Evolutionary conservation across 2,329 filamentous ascomycete species (phyloP), one percentile per base, ranked within the genome.

Genomic region (Aspergillus glaucus): DNA sequence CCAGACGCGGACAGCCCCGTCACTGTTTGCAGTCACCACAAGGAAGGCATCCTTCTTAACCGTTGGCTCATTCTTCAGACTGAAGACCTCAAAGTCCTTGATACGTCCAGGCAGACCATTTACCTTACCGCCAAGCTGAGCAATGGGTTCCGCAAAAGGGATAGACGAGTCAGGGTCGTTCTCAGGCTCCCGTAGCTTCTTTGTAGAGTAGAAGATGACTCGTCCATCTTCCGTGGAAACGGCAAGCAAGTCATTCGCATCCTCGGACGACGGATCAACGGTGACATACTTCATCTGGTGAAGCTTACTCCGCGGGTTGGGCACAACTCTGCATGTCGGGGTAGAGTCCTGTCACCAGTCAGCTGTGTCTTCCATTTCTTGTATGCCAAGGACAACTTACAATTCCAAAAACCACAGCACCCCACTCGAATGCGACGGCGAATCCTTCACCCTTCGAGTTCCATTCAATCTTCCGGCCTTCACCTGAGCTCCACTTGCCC

Each of bases 171-270:
- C 73, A 17, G 70, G 67, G 24, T 75, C 70, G 12, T 75, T 73
- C 9, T 68, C 65, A 19, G 67, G 60, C 34, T 70, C 66, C 40
- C 58, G 65, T 26, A 62, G 49, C 37, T 66, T 66, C 43, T 74
- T 77, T 2, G 88, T 90, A 34, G 86, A 85, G 66, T 88, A 95
- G 66, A 97, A 88, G 45, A 95, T 63, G 32, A 97, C 79, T 46
- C 87, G 79, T 1, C 93, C 93, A 64, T 97, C 92, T 66, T 97
- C 93, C 0, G 93, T 96, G 1, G 89, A 89, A 1, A 93, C 76
- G 0, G 86, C 84, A 39, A 97, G 69, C 5, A 91, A 66, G 32
- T 82, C 79, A 19, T 70, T 70, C 44, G 71, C 71, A 5, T 72
- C 70, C 14, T 77, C 73, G 17, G 64, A 65, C 8, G 79, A 62